phyloP scores from a whole-genome alignment of 495 filamentous ascomycete genomes.

The Lophium mytilinum region DNA sequence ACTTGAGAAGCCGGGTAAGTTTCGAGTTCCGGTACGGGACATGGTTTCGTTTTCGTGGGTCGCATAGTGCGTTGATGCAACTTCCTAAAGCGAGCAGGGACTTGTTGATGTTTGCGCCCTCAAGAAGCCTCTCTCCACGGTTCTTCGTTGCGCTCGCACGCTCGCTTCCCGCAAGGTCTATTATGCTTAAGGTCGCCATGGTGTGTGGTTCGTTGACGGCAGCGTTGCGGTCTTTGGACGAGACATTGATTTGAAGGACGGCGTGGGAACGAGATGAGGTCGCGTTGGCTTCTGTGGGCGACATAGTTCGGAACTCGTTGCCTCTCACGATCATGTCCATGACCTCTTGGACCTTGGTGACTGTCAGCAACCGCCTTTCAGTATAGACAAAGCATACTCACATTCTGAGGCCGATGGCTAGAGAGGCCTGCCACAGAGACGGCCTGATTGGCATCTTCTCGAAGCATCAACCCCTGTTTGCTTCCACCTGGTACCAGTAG shows the following conservation, averaged over 20 bases:
- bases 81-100: conserved; percentile 90
- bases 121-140: conserved; percentile 78
- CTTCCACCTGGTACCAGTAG: conserved; percentile 77
- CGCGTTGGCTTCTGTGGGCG: conserved; percentile 94
- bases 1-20: conserved; percentile 90
- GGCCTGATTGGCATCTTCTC: conserved; percentile 88
- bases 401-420: conserved; percentile 79
- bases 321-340: conserved; percentile 99
- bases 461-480: conserved; percentile 83
- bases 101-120: conserved; percentile 99
- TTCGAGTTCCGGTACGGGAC: conserved; percentile 98
- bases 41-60: conserved; percentile 85
- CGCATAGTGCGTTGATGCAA: conserved; percentile 98
- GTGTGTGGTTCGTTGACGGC: conserved; percentile 90
- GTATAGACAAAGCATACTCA: conserved; percentile 32
- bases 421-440: conserved; percentile 90
- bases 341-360: conserved; percentile 57
- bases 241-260: conserved; percentile 95
- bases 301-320: conserved; percentile 91
- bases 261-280: conserved; percentile 97
- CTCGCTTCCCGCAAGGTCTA: conserved; percentile 94
- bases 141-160: conserved; percentile 96
- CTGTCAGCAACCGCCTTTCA: not conserved
- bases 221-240: conserved; percentile 89
- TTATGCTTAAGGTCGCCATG: conserved; percentile 96